A percentile compares a stretch with the other conserved stretches of the same genome.
Conservation (phyloP, 2,329 filamentous ascomycete genomes). For the Rhynchosporium graminicola region DNA sequence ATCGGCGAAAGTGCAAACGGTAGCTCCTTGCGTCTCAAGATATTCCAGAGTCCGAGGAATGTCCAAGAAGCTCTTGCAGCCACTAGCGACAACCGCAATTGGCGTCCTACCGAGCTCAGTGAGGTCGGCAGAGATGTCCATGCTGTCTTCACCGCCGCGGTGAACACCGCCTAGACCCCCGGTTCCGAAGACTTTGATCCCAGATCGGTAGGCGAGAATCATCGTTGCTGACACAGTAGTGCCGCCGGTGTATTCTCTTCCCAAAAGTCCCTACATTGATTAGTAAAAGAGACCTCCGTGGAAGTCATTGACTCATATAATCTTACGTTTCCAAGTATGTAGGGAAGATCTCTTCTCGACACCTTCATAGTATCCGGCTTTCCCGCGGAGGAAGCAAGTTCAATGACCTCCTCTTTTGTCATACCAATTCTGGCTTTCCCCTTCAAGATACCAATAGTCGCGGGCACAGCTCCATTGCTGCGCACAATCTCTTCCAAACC, state of each 20-base stretch:
- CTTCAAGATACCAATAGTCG: slow-evolving; percentile 85
- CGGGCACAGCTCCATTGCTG: slow-evolving; percentile 78
- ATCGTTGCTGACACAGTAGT: slow-evolving; percentile 95
- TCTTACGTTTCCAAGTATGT: slow-evolving; percentile 73
- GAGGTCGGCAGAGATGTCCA: slow-evolving; percentile 94
- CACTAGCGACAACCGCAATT: slow-evolving; percentile 84
- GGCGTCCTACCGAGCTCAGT: slow-evolving; percentile 89
- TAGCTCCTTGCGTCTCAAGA: slow-evolving; percentile 71
- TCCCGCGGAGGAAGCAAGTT: slow-evolving; percentile 65
- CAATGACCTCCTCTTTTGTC: slow-evolving; percentile 67
- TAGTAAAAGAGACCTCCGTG: slow-evolving; percentile 14
- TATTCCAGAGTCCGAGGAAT: slow-evolving; percentile 84
- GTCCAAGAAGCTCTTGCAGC: slow-evolving; percentile 95
- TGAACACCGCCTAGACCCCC: slow-evolving; percentile 95
- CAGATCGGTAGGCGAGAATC: slow-evolving; percentile 81
- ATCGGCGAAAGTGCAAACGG: slow-evolving; percentile 88
- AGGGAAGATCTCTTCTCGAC: slow-evolving; percentile 83
- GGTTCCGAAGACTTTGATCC: slow-evolving; percentile 91
- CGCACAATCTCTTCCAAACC: slow-evolving; percentile 81
- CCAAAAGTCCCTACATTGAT: slow-evolving; percentile 56
- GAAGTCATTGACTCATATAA: no score
- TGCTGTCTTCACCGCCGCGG: slow-evolving; percentile 77
- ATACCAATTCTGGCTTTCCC: slow-evolving; percentile 83
- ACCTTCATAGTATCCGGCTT: slow-evolving; percentile 74
- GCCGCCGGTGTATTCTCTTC: slow-evolving; percentile 75